Evolutionary conservation across 73 alveolate genomes (phyloP), one percentile per base, ranked within the genome.

Genomic region (Uronychia binucleata): DNA sequence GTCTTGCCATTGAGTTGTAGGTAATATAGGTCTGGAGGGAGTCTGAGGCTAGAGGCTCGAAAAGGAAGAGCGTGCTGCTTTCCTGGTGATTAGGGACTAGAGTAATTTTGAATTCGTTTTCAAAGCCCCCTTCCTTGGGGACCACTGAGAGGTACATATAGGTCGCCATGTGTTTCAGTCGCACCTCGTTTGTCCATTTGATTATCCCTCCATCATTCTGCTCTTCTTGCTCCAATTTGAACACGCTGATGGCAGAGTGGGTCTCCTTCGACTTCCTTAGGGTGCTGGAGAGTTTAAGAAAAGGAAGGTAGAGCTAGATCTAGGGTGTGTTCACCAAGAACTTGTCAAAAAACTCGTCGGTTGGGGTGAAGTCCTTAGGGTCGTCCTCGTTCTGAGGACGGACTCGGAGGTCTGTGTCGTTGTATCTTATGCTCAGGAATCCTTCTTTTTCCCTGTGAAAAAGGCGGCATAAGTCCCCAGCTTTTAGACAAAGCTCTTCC

Each of bases 391-490:
- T 5, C 8, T 28, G 25, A 28, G 81, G 19, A 28, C 30, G 28
- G 5, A 75, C 59, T 75, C 81, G 25, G 46, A 75, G 27, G 1
- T 75, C 81, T 13, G n/a, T 32, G 58, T 75, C 81, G n/a, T 75
- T 75, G 58, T 28, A 75, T 5, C 81, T 1, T 25, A 75, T 30
- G 8, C 57, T 26, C 5, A 75, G 27, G 58, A 75, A 75, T 8
- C 81, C 81, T 30, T 75, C 81, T 27, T 27, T 75, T 30, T 75
- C 81, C 27, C 81, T 75, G 58, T 75, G 81, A 30, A 75, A 75
- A 1, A 75, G 58, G 28, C 81, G 46, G 58, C 81, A 75, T 13
- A 13, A 28, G 58, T 75, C 81, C 30, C 81, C 81, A 1, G 81
- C 81, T 75, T 30, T 75, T 27, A 75, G 5, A 5, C 59, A 35